phyloP scores from a whole-genome alignment of 108 stramenopile genomes.

The Schizochytrium sp. region DNA sequence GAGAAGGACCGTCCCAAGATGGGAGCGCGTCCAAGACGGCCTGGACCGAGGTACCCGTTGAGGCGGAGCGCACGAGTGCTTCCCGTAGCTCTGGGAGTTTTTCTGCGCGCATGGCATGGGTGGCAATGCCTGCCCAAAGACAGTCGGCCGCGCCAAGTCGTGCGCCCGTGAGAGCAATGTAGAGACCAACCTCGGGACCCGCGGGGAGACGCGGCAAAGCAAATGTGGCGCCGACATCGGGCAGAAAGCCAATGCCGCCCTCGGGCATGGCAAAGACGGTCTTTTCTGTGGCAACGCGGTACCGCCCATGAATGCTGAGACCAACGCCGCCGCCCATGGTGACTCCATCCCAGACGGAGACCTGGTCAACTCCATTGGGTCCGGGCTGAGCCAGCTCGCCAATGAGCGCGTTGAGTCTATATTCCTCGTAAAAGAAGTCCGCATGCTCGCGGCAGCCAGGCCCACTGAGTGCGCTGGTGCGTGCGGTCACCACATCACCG shows the following conservation, averaged over 20 bases:
- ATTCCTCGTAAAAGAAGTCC: constrained; percentile 77
- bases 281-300: constrained; percentile 81
- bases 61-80: constrained; percentile 24
- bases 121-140: constrained; percentile 77
- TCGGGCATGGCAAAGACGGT: constrained; percentile 95
- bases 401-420: constrained; percentile 68
- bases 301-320: constrained; percentile 75
- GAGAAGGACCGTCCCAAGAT: background rate
- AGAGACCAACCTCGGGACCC: constrained; percentile 63
- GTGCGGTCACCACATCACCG: constrained; percentile 68
- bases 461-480: background rate
- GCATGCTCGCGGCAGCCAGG: background rate
- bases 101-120: constrained; percentile 75
- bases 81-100: constrained; percentile 46
- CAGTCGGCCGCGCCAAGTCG: constrained; percentile 69
- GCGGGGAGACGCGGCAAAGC: constrained; percentile 60
- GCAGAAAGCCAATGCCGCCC: constrained; percentile 86
- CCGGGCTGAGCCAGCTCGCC: background rate
- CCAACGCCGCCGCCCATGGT: constrained; percentile 98
- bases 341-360: constrained; percentile 89
- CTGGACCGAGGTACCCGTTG: constrained; percentile 36
- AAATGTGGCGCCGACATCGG: constrained; percentile 83
- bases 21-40: background rate
- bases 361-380: constrained; percentile 37
- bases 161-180: constrained; percentile 81